phyloP scores from a whole-genome alignment of 2,329 filamentous ascomycete genomes.

The Raffaelea arxii region DNA sequence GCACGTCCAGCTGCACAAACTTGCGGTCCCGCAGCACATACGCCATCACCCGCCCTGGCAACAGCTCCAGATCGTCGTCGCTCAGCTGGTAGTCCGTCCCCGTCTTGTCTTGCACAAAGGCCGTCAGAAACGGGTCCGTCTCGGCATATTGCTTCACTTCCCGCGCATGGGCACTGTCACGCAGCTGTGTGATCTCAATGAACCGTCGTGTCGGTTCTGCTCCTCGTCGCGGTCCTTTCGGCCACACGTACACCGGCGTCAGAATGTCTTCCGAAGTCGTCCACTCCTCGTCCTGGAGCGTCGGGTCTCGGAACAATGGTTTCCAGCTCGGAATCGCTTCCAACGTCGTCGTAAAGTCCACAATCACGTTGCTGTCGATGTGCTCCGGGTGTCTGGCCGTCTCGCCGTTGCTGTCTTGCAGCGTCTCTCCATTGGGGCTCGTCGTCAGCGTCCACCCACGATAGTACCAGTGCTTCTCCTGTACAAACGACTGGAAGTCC shows the following conservation, averaged over 20 bases:
- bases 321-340: slow-evolving; percentile 10
- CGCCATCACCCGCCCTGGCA: slow-evolving; percentile 13
- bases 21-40: slow-evolving; percentile 17
- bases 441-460: not conserved
- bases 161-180: slow-evolving; percentile 6
- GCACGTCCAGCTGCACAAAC: slow-evolving; percentile 13
- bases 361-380: slow-evolving; percentile 16
- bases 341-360: slow-evolving; percentile 16
- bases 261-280: not conserved
- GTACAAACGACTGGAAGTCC: not conserved
- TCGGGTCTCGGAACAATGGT: slow-evolving; percentile 4
- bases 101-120: slow-evolving; percentile 1
- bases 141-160: not conserved
- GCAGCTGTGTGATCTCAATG: slow-evolving; percentile 8
- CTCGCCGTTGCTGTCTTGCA: not conserved
- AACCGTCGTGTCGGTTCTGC: too few relatives aligned
- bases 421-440: not conserved
- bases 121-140: not conserved
- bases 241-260: slow-evolving; percentile 9
- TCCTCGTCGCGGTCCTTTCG: too few relatives aligned
- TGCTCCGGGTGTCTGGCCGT: slow-evolving; percentile 10
- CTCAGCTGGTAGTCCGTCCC: slow-evolving; percentile 1
- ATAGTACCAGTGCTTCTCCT: not conserved
- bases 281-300: slow-evolving; percentile 1
- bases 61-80: slow-evolving; percentile 9